phyloP scores from a whole-genome alignment of 2,329 filamentous ascomycete species.

The Penicillium sp. region DNA sequence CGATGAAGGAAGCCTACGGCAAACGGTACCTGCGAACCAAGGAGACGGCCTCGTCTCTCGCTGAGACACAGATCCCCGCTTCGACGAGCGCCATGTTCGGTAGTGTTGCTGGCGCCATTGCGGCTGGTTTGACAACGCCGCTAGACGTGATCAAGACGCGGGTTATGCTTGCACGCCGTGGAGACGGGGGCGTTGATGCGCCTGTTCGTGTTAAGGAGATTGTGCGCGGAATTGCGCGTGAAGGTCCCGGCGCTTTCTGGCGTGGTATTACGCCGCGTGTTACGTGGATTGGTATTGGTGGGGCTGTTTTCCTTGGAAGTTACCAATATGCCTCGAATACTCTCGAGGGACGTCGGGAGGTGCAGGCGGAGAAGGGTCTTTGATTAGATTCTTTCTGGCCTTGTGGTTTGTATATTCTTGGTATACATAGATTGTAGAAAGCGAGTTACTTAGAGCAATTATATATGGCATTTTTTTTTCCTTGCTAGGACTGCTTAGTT shows the following conservation, averaged over 20 bases:
- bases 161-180: constrained; percentile 81
- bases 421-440: constrained; percentile 2
- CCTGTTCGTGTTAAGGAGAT: constrained; percentile 49
- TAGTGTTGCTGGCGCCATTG: constrained; percentile 76
- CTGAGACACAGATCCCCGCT: constrained; percentile 58
- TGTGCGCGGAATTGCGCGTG: constrained; percentile 61
- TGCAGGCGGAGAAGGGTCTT: constrained; percentile 12
- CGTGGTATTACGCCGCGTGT: constrained; percentile 71
- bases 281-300: constrained; percentile 92
- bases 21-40: constrained; percentile 43
- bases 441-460: background rate
- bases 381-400: background rate
- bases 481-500: background rate
- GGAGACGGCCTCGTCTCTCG: constrained; percentile 32
- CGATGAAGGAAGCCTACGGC: constrained; percentile 65
- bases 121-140: constrained; percentile 86
- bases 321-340: constrained; percentile 87
- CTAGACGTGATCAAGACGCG: constrained; percentile 95
- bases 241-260: constrained; percentile 49
- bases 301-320: constrained; percentile 89
- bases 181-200: constrained; percentile 53
- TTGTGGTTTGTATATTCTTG: constrained; percentile 16
- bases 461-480: background rate
- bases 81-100: constrained; percentile 82
- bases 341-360: constrained; percentile 50